These are phyloP conservation scores for Wickerhamiella sorbophila DNA, from an alignment of 805 yeast species.

Conservation along the genomic window DNA sequence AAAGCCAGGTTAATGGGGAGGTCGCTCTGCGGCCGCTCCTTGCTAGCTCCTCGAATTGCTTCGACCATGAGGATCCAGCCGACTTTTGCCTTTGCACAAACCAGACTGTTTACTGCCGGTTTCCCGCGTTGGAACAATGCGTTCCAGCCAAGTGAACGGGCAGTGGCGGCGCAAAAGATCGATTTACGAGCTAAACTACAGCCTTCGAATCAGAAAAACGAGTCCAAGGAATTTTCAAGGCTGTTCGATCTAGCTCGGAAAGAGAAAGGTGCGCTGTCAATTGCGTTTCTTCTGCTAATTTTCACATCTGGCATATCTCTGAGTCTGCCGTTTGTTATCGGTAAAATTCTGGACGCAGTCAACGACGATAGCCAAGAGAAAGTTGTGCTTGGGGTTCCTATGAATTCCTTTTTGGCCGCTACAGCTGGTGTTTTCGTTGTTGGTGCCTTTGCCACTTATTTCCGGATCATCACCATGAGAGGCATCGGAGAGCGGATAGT, in stretches of 20 bases:
- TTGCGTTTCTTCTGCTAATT: constrained; percentile 51
- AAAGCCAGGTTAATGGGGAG: not conserved
- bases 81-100: too few species aligned
- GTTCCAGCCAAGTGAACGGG: constrained; percentile 1
- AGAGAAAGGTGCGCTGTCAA: constrained; percentile 38
- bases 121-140: not conserved
- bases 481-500: constrained; percentile 78
- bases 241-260: constrained; percentile 43
- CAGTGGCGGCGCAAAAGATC: constrained; percentile 18
- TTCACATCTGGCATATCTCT: constrained; percentile 67
- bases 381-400: constrained; percentile 44
- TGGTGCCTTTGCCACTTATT: constrained; percentile 71
- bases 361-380: constrained; percentile 26
- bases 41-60: too few species aligned
- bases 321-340: constrained; percentile 71
- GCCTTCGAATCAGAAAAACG: constrained; percentile 8
- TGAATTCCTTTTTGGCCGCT: constrained; percentile 47
- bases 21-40: not conserved
- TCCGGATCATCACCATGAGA: constrained; percentile 61
- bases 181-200: constrained; percentile 23
- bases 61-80: too few species aligned
- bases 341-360: constrained; percentile 69
- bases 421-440: constrained; percentile 48
- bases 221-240: constrained; percentile 30
- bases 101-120: too few species aligned